phyloP scores from a whole-genome alignment of 768 basidiomycete species.

The Lactifluus volemus region DNA sequence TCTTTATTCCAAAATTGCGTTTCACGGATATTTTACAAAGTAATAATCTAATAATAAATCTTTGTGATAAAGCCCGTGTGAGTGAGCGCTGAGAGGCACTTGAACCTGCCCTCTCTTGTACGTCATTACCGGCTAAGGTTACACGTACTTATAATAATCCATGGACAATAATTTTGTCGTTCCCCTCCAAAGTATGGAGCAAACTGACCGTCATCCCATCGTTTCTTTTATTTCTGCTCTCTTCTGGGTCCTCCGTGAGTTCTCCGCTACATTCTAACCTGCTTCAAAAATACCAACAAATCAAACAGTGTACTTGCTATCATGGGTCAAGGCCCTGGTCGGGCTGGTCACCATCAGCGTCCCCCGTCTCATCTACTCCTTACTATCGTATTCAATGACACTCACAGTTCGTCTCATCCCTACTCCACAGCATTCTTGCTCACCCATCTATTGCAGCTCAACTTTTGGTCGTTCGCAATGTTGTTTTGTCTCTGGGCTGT shows the following conservation, averaged over 20 bases:
- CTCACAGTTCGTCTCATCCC: constrained; percentile 46
- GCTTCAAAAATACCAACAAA: constrained; percentile 7
- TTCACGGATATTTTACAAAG: too few species aligned
- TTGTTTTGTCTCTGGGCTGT: constrained; percentile 61
- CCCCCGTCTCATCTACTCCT: constrained; percentile 67
- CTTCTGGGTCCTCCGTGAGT: constrained; percentile 79
- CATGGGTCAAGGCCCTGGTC: constrained; percentile 66
- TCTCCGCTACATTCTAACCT: neutral
- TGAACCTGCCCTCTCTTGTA: neutral
- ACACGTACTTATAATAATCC: neutral
- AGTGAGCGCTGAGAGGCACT: too few species aligned
- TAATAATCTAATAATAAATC: too few species aligned
- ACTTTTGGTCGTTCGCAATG: constrained; percentile 84
- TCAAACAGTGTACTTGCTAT: constrained; percentile 65
- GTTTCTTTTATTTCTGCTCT: constrained; percentile 70
- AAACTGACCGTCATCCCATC: constrained; percentile 51
- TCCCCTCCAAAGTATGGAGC: constrained; percentile 14
- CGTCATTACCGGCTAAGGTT: neutral
- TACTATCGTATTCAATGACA: constrained; percentile 84
- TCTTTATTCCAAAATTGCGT: too few species aligned
- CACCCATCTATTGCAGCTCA: constrained; percentile 43
- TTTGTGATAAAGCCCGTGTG: too few species aligned
- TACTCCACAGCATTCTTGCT: neutral
- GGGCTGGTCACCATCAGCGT: constrained; percentile 77
- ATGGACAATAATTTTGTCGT: constrained; percentile 3